These are phyloP conservation scores for Protomyces macrosporus DNA, from an alignment of 1,139 yeast genomes.

Conservation along the genomic window DNA sequence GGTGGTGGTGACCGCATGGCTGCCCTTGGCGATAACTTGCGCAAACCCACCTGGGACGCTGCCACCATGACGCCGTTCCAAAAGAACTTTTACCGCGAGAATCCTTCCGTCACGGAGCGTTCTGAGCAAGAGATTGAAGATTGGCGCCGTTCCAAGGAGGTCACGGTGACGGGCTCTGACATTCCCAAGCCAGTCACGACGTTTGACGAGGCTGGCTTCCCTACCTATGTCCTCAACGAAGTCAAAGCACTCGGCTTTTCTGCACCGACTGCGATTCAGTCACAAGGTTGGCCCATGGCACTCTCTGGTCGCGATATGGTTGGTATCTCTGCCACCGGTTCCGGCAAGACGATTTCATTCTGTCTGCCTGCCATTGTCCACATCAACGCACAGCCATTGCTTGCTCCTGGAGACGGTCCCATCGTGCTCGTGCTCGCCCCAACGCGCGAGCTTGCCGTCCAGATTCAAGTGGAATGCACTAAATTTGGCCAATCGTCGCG, in stretches of 20 bases:
- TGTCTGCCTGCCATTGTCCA: constrained; percentile 96
- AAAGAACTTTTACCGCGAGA: constrained; percentile 88
- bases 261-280: constrained; percentile 90
- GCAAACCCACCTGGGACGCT: constrained; percentile 69
- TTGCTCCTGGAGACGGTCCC: constrained; percentile 94
- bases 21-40: constrained; percentile 54
- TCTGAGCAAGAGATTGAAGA: constrained; percentile 62
- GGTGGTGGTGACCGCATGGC: constrained; percentile 45
- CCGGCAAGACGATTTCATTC: constrained; percentile 95
- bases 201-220: constrained; percentile 59
- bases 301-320: constrained; percentile 96
- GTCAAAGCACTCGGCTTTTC: constrained; percentile 90
- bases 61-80: constrained; percentile 80
- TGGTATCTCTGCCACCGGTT: constrained; percentile 98
- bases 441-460: constrained; percentile 97
- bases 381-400: constrained; percentile 93
- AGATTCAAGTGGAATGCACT: constrained; percentile 91
- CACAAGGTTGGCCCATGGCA: constrained; percentile 99
- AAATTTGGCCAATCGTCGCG: constrained; percentile 88
- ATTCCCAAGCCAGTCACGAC: constrained; percentile 91
- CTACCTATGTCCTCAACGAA: constrained; percentile 76
- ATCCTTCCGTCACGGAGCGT: constrained; percentile 69
- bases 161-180: constrained; percentile 76
- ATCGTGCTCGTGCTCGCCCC: constrained; percentile 94
- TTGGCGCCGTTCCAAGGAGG: constrained; percentile 77